Base-by-base conservation (phyloP, 2,329 filamentous ascomycete genomes). In the Thelonectria discophora region DNA sequence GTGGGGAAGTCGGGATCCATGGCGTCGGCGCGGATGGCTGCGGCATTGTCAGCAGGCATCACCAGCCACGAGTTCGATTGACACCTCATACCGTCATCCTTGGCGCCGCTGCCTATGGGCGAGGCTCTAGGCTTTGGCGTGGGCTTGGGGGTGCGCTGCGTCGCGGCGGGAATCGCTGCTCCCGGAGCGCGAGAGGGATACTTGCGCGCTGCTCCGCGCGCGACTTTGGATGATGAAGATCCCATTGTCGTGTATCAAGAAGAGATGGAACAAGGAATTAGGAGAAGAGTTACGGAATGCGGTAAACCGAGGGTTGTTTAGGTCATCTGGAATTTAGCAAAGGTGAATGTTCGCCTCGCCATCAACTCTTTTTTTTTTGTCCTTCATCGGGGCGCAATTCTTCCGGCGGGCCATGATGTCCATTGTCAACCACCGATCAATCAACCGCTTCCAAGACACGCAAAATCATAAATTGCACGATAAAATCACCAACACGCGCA, bases 181-280 rank as follows among this genome's bases (percentile, higher is more conserved):
- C 66, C 73, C 0, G 74, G 67, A 40, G 77, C 66, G 61, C 80
- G 75, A 34, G 77, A 71, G 3, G 82, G 82, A 65, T 81, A 84
- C 64, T 77, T 82, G 58, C 82, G 79, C 48, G 76, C 64, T 21
- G 75, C 76, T 48, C 75, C 71, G 62, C 63, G 75, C 12, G 76
- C 76, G 15, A 80, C 77, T 69, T 83, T 84, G 21, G 82, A 84
- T 3, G 80, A 75, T 40, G 79, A 77, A 5, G 81, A 76, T 34
- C 82, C 82, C 82, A 84, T 74, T 60, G 12, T 43, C n/a, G 8
- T 17, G n/a, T 15, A 18, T 18, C 17, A 27, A 34, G n/a, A 20
- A 27, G 13, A 21, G 17, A 9, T 15, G 3, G 45, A 18, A 10
- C 27, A 13, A 4, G 17, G 34, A 15, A 15, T 37, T 37, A 12